Evolutionary conservation across 2,329 filamentous ascomycete species (phyloP).

Genomic region (Sarocladium strictum): DNA sequence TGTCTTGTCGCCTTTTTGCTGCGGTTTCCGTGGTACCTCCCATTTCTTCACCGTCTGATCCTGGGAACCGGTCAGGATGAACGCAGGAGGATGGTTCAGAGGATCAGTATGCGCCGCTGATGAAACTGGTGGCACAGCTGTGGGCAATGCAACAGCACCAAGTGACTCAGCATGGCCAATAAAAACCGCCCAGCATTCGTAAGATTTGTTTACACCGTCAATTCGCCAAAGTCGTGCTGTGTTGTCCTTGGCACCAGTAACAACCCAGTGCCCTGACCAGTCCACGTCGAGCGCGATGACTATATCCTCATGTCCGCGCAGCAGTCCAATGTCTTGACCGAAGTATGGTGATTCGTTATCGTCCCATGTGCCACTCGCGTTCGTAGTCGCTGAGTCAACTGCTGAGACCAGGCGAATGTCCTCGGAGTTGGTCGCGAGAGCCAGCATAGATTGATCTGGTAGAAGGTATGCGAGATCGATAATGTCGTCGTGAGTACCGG

Average conservation of each 20-base stretch:
- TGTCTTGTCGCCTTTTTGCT: slow-evolving; percentile 39
- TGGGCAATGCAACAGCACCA: slow-evolving; percentile 80
- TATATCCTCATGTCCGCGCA: slow-evolving; percentile 91
- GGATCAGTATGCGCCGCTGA: slow-evolving; percentile 69
- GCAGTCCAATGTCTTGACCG: slow-evolving; percentile 77
- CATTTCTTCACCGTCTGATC: slow-evolving; percentile 94
- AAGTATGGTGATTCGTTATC: slow-evolving; percentile 55
- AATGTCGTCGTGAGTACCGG: slow-evolving; percentile 94
- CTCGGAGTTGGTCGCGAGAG: slow-evolving; percentile 91
- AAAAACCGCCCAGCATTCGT: slow-evolving; percentile 73
- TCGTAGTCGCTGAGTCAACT: slow-evolving; percentile 25
- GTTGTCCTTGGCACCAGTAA: slow-evolving; percentile 94
- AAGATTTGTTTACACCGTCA: slow-evolving; percentile 68
- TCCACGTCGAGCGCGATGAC: slow-evolving; percentile 92
- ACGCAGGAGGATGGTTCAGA: slow-evolving; percentile 72
- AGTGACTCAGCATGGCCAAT: slow-evolving; percentile 92
- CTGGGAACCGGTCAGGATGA: slow-evolving; percentile 86
- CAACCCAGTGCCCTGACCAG: slow-evolving; percentile 96
- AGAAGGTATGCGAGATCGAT: slow-evolving; percentile 89
- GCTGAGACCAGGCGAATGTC: slow-evolving; percentile 84
- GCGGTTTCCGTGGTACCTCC: slow-evolving; percentile 62
- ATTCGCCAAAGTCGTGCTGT: slow-evolving; percentile 86
- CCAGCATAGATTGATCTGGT: slow-evolving; percentile 72
- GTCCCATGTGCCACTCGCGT: slow-evolving; percentile 16
- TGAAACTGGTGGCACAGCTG: slow-evolving; percentile 57